Conservation (phyloP, 192 early-diverging fungal genomes). For the Umbelopsis isabellina region DNA sequence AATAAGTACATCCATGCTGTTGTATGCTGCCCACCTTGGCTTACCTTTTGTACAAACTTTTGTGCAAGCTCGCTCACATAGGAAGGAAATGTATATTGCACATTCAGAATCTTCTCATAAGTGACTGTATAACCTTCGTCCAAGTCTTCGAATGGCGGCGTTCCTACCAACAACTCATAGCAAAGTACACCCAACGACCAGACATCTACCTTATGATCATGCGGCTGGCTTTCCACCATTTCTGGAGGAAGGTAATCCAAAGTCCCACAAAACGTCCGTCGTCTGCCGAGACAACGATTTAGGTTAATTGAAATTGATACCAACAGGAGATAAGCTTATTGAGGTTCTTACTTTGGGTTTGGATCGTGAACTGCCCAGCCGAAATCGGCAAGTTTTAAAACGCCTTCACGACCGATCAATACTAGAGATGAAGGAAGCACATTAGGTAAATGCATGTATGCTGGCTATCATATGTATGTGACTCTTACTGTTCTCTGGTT, state of each 20-base stretch:
- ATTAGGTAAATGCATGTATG: not conserved
- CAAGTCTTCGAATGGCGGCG: conserved; percentile 79
- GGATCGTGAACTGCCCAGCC: conserved; percentile 95
- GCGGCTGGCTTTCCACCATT: conserved; percentile 85
- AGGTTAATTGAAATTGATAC: not conserved
- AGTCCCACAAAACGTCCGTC: conserved; percentile 91
- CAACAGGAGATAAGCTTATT: conserved; percentile 49
- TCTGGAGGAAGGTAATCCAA: conserved; percentile 96
- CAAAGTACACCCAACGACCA: conserved; percentile 93
- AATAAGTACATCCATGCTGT: too few species aligned
- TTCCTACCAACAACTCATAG: conserved; percentile 91
- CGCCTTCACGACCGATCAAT: conserved; percentile 76
- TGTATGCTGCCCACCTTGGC: not conserved
- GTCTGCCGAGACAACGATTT: conserved; percentile 63
- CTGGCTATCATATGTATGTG: not conserved
- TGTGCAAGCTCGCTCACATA: conserved; percentile 54
- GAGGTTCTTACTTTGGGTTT: conserved; percentile 75
- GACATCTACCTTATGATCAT: conserved; percentile 81
- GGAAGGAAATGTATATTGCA: conserved; percentile 79
- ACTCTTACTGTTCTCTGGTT: conserved; percentile 77
- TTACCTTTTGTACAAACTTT: conserved; percentile 17
- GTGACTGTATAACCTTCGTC: conserved; percentile 69
- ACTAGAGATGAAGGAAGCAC: conserved; percentile 22
- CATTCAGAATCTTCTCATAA: conserved; percentile 78
- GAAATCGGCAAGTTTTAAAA: conserved; percentile 94